Base-by-base conservation (phyloP, 2,329 filamentous ascomycete species). In the Fusarium sp. region DNA sequence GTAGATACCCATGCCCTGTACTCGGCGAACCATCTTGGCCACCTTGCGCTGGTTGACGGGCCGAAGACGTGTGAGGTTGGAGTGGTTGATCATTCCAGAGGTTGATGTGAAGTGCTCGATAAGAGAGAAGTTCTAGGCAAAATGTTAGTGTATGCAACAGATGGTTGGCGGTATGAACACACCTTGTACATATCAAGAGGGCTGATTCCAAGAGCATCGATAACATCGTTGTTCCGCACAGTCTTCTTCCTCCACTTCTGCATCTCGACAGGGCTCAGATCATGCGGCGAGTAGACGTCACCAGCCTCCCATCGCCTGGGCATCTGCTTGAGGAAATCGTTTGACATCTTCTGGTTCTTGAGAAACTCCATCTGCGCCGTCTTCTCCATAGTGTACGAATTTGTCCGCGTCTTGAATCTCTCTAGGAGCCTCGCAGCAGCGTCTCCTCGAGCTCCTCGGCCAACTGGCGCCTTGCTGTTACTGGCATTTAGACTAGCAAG, bases 41-140 rank as follows among this genome's bases (percentile, higher is more conserved):
- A 99, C 91, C 84, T 93, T 95, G 76, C 96, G 89, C 86, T 99
- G 96, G 86, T 98, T 98, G 75, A 94, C 92, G 6, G 93, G 93
- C 65, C 94, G 89, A 70, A 99, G 86, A 20, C 94, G 94, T 0
- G 95, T 98, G 30, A 91, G 86, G 11, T 82, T 87, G n/a, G 89
- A 87, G 81, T 93, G 91, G 84, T 90, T 93, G 82, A 99, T 98
- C 68, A 95, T 90, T 57, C 96, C 96, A 85, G 94, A 93, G 17
- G 91, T 84, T 2, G 93, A 94, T 79, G 96, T 93, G 82, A 93
- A 98, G 82, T 98, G 95, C 38, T 93, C 93, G 83, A 98, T 93
- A 70, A 99, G 90, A 42, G 93, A 90, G 82, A 97, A 97, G 84
- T 99, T 99, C 95, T 98, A 54, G 57, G 36, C 5, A 41, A 59